phyloP scores from a whole-genome alignment of 352 stramenopile genomes.

The Pythium aquatile region DNA sequence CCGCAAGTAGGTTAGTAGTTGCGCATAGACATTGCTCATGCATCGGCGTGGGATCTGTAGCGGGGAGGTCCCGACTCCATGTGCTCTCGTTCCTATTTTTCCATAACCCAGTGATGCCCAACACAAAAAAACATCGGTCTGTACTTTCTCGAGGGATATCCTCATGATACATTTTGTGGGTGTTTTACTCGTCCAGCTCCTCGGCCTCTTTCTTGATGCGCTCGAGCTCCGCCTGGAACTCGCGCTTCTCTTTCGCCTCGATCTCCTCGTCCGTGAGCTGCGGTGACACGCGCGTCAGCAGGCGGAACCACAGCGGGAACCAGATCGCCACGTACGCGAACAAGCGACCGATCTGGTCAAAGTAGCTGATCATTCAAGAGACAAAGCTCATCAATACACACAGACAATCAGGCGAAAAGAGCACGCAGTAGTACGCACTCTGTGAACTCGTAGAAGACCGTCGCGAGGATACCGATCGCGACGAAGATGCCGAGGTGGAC shows the following conservation, averaged over 20 bases:
- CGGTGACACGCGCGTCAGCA: constrained; percentile 66
- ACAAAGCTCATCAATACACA: not conserved
- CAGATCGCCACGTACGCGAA: constrained; percentile 80
- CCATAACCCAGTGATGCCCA: not conserved
- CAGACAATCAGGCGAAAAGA: not conserved
- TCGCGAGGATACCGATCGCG: constrained; percentile 60
- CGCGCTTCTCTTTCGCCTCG: constrained; percentile 41
- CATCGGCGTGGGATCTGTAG: not conserved
- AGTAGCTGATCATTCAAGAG: constrained; percentile 41
- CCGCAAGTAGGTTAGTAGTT: constrained; percentile 46
- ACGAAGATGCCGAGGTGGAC: constrained; percentile 70
- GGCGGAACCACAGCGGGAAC: constrained; percentile 77
- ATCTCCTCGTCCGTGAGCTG: constrained; percentile 57
- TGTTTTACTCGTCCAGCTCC: constrained; percentile 18
- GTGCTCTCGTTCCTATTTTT: constrained; percentile 6
- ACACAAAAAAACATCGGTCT: not conserved
- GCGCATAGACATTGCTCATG: constrained; percentile 13
- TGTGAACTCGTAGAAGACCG: constrained; percentile 68
- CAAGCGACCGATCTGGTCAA: constrained; percentile 64
- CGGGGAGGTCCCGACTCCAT: not conserved
- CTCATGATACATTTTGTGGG: not conserved
- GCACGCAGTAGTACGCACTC: constrained; percentile 28
- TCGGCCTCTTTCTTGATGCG: constrained; percentile 31
- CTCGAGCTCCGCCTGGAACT: constrained; percentile 56
- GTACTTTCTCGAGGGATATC: not conserved